Conservation (phyloP, 805 yeast genomes). For the Suhomyces prunicola region DNA sequence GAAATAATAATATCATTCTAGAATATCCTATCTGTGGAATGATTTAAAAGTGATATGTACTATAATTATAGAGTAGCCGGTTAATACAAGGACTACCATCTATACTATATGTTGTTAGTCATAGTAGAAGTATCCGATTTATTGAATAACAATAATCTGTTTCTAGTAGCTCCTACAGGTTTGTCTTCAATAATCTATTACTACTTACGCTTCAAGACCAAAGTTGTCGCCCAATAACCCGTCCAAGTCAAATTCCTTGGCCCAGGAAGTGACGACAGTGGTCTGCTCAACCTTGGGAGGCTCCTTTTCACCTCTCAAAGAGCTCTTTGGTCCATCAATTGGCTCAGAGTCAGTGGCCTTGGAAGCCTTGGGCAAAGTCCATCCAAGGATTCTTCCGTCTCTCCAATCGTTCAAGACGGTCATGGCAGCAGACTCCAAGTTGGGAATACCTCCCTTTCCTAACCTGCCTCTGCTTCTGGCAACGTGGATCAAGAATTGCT, state of each 20-base stretch:
- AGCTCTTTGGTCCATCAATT: constrained; percentile 33
- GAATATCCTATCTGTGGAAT: too few relatives aligned
- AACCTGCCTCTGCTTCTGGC: constrained; percentile 91
- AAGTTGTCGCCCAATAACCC: constrained; percentile 58
- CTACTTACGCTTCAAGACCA: constrained; percentile 20
- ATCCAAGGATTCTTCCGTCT: constrained; percentile 90
- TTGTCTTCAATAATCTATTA: not conserved
- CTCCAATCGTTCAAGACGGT: constrained; percentile 92
- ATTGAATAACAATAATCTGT: too few relatives aligned
- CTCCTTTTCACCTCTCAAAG: constrained; percentile 41
- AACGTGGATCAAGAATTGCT: constrained; percentile 84
- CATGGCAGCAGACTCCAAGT: constrained; percentile 78
- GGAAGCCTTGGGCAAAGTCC: constrained; percentile 71
- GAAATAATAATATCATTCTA: too few relatives aligned
- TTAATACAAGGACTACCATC: too few relatives aligned
- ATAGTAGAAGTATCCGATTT: too few relatives aligned
- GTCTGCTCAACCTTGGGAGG: constrained; percentile 60
- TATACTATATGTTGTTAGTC: too few relatives aligned
- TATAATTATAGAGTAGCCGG: too few relatives aligned
- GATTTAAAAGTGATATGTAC: too few relatives aligned
- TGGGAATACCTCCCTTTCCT: constrained; percentile 91
- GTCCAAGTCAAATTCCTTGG: constrained; percentile 90
- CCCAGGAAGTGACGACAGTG: constrained; percentile 84
- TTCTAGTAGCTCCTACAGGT: too few relatives aligned
- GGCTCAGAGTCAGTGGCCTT: constrained; percentile 34